Percentiles rank a stretch among this genome's conserved stretches.
Conservation (phyloP, 164 flowering plant species). For the Pachysandra terminalis region DNA sequence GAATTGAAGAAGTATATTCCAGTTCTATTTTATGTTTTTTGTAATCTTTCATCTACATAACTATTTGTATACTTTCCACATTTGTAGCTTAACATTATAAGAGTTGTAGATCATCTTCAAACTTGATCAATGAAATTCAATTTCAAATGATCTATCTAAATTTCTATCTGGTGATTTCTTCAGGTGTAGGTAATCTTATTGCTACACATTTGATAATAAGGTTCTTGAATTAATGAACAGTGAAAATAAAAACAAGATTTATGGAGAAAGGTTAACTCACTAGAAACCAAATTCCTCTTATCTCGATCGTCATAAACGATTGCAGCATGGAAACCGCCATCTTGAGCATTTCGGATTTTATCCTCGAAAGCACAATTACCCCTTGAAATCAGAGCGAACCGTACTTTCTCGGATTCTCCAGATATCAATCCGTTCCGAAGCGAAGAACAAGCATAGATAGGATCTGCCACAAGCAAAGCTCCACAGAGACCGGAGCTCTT, state of each 20-base stretch:
- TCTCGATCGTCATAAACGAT: constrained; percentile 44
- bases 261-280: constrained; percentile 27
- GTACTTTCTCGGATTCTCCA: constrained; percentile 7
- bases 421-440: constrained; percentile 16
- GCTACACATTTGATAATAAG: too few species aligned
- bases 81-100: too few species aligned
- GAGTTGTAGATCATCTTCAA: too few species aligned
- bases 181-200: too few species aligned
- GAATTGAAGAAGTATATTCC: neutral
- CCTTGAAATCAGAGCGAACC: constrained; percentile 48
- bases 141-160: too few species aligned
- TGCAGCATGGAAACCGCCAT: constrained; percentile 45
- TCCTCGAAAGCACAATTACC: constrained; percentile 55
- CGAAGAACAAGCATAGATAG: constrained; percentile 46
- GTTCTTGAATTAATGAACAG: too few species aligned
- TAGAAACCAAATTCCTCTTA: constrained; percentile 35
- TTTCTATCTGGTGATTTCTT: too few species aligned
- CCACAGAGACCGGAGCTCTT: constrained; percentile 44
- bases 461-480: constrained; percentile 44
- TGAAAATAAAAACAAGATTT: neutral
- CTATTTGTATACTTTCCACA: neutral
- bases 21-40: neutral
- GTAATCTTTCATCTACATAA: neutral
- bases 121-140: too few species aligned
- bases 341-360: constrained; percentile 50